Percentiles rank a stretch among this genome's conserved stretches.
Evolutionary conservation across 805 yeast genomes (phyloP).

Genomic region (Sugiyamaella mastotermitis): DNA sequence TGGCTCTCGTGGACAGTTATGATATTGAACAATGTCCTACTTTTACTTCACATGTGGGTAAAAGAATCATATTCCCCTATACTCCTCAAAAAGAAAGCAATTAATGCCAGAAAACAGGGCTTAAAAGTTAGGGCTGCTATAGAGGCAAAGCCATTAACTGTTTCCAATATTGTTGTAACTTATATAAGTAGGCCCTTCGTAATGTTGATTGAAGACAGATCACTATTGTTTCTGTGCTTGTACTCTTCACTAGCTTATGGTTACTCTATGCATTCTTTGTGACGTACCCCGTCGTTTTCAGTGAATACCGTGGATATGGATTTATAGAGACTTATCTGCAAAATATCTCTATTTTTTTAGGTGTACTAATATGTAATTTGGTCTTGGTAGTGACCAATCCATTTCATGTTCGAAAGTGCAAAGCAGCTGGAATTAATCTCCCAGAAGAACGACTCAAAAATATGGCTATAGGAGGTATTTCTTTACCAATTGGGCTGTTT

Average conservation of each 20-base stretch:
- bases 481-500: conserved; percentile 13
- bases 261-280: conserved; percentile 6
- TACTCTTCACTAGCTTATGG: conserved; percentile 6
- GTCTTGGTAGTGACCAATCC: conserved; percentile 1
- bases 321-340: conserved; percentile 8
- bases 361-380: conserved; percentile 2
- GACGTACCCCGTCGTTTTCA: conserved; percentile 5
- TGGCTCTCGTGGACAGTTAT: conserved; percentile 42
- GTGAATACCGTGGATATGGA: conserved; percentile 3
- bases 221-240: conserved; percentile 6
- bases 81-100: conserved; percentile 1
- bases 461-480: conserved; percentile 7
- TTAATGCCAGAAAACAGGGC: conserved; percentile 3
- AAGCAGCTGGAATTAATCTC: conserved; percentile 3
- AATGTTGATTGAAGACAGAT: conserved; percentile 4
- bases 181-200: conserved; percentile 4
- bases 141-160: conserved; percentile 4
- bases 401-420: conserved; percentile 1
- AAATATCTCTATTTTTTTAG: conserved; percentile 2
- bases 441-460: conserved; percentile 7
- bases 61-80: conserved; percentile 6
- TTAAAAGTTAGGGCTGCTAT: conserved; percentile 5
- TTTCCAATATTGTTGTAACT: conserved; percentile 1
- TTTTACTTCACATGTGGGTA: conserved; percentile 2
- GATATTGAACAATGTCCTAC: conserved; percentile 22